Conservation (phyloP, 352 stramenopile species). For the Phytophthora fragariae region DNA sequence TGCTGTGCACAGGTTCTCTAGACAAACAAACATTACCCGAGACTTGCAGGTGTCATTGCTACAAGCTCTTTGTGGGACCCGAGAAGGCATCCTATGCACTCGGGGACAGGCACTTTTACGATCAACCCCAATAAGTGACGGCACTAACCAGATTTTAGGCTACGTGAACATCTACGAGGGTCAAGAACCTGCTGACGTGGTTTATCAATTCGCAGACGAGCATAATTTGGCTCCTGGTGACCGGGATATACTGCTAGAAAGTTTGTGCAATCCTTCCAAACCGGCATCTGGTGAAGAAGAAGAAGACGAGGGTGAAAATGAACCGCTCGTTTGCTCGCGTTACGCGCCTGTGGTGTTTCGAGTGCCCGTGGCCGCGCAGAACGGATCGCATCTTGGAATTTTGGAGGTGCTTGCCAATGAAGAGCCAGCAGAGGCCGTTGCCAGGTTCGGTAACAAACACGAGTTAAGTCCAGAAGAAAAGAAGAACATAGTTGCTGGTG, state of each 20-base stretch:
- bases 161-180: constrained; percentile 69
- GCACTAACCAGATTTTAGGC: constrained; percentile 46
- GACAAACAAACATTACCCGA: constrained; percentile 56
- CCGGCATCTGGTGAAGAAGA: constrained; percentile 3
- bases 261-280: constrained; percentile 46
- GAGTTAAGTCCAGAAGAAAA: constrained; percentile 67
- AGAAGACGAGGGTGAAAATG: constrained; percentile 17
- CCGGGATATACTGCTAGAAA: constrained; percentile 58
- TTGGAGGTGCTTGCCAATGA: constrained; percentile 71
- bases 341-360: constrained; percentile 72
- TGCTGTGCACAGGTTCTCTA: constrained; percentile 65
- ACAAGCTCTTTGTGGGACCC: constrained; percentile 59
- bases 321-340: constrained; percentile 55
- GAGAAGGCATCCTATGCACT: constrained; percentile 64
- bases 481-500: constrained; percentile 52
- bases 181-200: constrained; percentile 75
- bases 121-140: constrained; percentile 48
- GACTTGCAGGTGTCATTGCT: constrained; percentile 60
- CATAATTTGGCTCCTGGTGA: constrained; percentile 49
- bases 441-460: constrained; percentile 79
- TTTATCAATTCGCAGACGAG: constrained; percentile 71
- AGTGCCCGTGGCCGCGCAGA: constrained; percentile 63
- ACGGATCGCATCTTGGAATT: constrained; percentile 66
- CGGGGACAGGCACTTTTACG: constrained; percentile 63
- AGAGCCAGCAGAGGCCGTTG: constrained; percentile 76